Conservation (phyloP, 306 rosid genomes). For the Canavalia gladiata region DNA sequence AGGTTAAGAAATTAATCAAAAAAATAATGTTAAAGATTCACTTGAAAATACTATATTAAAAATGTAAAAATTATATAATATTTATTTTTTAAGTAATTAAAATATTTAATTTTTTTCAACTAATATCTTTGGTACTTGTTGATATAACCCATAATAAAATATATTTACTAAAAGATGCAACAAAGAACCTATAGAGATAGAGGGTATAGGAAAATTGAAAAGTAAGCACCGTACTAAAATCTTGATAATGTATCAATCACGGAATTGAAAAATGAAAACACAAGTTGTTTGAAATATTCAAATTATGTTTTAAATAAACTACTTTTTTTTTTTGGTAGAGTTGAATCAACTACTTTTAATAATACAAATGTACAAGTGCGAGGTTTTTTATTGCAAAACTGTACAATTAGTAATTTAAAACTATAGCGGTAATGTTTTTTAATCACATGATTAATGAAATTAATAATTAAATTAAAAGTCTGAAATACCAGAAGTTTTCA, state of each 20-base stretch:
- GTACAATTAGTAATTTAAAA: background rate
- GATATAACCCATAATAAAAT: background rate
- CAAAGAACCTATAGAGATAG: no score
- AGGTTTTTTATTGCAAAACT: background rate
- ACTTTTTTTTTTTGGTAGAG: no score
- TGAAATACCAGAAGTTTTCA: background rate
- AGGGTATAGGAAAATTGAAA: background rate
- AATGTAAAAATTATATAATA: background rate
- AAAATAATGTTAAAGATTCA: background rate
- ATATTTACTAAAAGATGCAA: no score
- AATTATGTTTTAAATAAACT: background rate
- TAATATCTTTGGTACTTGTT: background rate
- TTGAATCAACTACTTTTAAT: slow-evolving; percentile 18
- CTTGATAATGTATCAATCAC: background rate
- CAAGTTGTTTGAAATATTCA: slow-evolving; percentile 22
- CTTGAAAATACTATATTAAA: background rate
- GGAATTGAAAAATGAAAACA: no score
- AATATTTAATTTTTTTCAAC: background rate
- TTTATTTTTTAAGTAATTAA: background rate
- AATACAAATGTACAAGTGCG: background rate
- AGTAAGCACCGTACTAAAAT: background rate
- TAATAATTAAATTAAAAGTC: background rate
- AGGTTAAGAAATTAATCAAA: background rate
- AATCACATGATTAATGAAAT: background rate
- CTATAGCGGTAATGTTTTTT: background rate